Percentiles rank a stretch among this genome's conserved stretches.
Conservation (phyloP, 257 asterid genomes). For the Coffea eugenioides region DNA sequence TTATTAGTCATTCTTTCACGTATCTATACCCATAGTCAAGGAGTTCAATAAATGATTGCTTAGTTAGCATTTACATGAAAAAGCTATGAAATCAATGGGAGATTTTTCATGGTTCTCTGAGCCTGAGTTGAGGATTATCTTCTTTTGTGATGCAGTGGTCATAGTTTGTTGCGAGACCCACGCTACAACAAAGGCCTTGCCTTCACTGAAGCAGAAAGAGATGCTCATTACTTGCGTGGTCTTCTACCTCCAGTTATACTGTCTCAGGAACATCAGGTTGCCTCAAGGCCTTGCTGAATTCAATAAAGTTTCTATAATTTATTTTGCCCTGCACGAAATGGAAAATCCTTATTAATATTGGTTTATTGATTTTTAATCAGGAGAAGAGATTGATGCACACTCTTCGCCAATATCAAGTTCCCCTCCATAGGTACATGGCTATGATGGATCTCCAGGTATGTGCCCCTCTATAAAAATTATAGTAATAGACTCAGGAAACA, state of each 20-base stretch:
- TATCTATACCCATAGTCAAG: too few species aligned
- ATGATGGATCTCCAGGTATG: constrained; percentile 99
- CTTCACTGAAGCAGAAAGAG: constrained; percentile 84
- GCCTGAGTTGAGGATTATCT: background rate
- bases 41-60: too few species aligned
- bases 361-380: constrained; percentile 24
- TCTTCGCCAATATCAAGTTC: constrained; percentile 91
- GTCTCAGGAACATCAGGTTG: constrained; percentile 83
- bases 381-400: constrained; percentile 91
- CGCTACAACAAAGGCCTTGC: constrained; percentile 98
- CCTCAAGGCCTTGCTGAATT: constrained; percentile 1
- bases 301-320: background rate
- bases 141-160: constrained; percentile 62
- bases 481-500: background rate
- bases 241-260: constrained; percentile 85
- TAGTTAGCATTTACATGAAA: background rate
- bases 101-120: background rate
- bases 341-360: background rate
- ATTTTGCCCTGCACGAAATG: background rate
- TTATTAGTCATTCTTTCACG: too few species aligned
- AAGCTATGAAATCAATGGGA: background rate
- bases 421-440: constrained; percentile 96
- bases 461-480: background rate
- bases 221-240: constrained; percentile 91
- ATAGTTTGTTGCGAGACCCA: constrained; percentile 92